These are phyloP conservation scores for Ceratocystis huliohia DNA, from an alignment of 2,329 filamentous ascomycete genomes.

Conservation along the genomic window DNA sequence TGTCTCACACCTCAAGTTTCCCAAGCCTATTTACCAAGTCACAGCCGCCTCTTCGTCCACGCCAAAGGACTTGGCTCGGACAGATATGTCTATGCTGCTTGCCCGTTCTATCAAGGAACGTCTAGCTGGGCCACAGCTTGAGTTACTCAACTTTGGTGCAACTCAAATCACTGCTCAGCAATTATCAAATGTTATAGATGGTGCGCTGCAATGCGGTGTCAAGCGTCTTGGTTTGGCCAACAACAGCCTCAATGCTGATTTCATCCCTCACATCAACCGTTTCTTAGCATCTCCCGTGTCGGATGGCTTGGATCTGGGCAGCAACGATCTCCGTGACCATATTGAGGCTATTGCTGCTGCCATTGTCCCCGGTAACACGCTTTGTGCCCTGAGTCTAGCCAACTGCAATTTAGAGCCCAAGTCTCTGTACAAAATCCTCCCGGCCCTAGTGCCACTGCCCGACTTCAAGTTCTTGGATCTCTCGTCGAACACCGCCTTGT, in stretches of 20 bases:
- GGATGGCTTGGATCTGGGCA: constrained; percentile 77
- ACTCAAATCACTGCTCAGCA: constrained; percentile 60
- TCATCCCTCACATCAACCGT: constrained; percentile 59
- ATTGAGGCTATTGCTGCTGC: constrained; percentile 48
- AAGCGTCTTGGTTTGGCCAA: constrained; percentile 70
- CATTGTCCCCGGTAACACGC: constrained; percentile 23
- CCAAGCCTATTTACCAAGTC: constrained; percentile 27
- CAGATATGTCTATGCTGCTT: constrained; percentile 47
- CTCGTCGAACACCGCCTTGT: constrained; percentile 76
- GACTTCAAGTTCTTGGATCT: constrained; percentile 82
- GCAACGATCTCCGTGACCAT: constrained; percentile 56
- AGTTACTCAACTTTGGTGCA: constrained; percentile 72
- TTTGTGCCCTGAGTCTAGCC: constrained; percentile 60
- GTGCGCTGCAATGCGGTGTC: constrained; percentile 64
- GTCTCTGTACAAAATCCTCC: constrained; percentile 62
- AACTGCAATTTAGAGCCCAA: constrained; percentile 68
- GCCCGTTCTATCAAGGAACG: constrained; percentile 65
- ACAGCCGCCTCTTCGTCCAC: constrained; percentile 23
- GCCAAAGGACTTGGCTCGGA: constrained; percentile 34
- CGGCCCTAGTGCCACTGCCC: constrained; percentile 54
- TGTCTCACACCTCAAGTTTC: constrained; percentile 72
- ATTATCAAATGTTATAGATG: constrained; percentile 66
- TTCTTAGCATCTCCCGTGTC: constrained; percentile 68
- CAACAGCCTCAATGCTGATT: constrained; percentile 62
- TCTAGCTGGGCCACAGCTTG: constrained; percentile 60